These are phyloP conservation scores for Melocanna baccifera DNA, from an alignment of 176 grass and related monocot genomes.

Conservation along the genomic window DNA sequence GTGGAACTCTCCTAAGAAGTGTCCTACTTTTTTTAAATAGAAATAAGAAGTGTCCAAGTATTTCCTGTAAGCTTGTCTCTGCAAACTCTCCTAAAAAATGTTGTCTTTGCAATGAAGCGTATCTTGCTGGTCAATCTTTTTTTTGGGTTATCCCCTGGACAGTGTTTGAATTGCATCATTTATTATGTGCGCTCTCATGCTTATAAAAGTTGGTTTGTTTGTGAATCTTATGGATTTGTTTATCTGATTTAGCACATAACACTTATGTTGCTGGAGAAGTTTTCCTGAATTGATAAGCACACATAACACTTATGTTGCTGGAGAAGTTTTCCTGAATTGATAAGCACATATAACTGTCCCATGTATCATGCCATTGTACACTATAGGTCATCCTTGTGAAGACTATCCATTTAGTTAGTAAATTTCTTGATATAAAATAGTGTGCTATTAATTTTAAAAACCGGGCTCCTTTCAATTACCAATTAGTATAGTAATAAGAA, in stretches of 20 bases:
- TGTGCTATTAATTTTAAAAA: neutral
- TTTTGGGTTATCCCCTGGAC: neutral
- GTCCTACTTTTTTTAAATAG: too few species aligned
- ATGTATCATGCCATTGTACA: neutral
- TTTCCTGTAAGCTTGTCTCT: neutral
- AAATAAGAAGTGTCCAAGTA: neutral
- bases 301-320: neutral
- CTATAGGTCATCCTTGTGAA: neutral
- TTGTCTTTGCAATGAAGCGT: neutral
- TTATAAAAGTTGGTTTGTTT: neutral
- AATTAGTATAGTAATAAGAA: conserved; percentile 20
- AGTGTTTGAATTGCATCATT: neutral
- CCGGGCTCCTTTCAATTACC: neutral
- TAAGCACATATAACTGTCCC: neutral
- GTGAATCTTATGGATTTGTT: too few species aligned
- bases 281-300: too few species aligned
- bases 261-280: too few species aligned
- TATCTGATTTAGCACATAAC: too few species aligned
- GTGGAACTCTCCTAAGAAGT: neutral
- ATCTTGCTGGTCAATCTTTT: neutral
- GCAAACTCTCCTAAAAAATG: neutral
- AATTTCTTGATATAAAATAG: neutral
- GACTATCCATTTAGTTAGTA: neutral
- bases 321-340: neutral
- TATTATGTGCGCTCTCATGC: neutral